A percentile compares a stretch with the other conserved stretches of the same genome.
phyloP scores from a whole-genome alignment of 805 yeast genomes.

The Yamadazyma paraphyllophila region DNA sequence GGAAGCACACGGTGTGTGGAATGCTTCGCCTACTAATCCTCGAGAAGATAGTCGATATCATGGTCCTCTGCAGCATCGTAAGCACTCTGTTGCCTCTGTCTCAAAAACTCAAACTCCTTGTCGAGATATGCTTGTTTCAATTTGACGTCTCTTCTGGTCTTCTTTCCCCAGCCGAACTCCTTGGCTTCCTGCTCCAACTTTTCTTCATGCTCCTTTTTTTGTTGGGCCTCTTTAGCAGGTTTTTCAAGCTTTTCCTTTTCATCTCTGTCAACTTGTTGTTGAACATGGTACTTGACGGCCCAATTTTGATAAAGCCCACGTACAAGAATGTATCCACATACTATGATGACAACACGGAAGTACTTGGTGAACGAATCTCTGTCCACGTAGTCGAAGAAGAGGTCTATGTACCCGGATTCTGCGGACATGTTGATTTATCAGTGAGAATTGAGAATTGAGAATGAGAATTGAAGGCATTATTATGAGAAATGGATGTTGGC shows the following conservation, averaged over 20 bases:
- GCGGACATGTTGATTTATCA: constrained; percentile 3
- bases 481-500: no score
- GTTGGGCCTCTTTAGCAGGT: constrained; percentile 33
- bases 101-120: constrained; percentile 38
- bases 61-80: constrained; percentile 54
- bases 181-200: constrained; percentile 38
- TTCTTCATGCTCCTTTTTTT: constrained; percentile 30
- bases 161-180: constrained; percentile 78
- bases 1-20: no score
- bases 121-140: constrained; percentile 54
- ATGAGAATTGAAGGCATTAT: neutral
- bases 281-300: constrained; percentile 54
- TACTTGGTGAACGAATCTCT: constrained; percentile 43
- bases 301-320: constrained; percentile 57
- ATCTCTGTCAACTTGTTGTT: constrained; percentile 47
- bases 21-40: no score
- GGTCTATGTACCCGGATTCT: constrained; percentile 21
- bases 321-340: constrained; percentile 62
- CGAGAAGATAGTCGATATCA: constrained; percentile 67
- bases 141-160: constrained; percentile 60
- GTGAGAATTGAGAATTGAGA: neutral
- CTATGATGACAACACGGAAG: constrained; percentile 46
- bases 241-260: constrained; percentile 38
- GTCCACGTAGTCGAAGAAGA: constrained; percentile 36
- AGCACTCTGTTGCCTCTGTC: constrained; percentile 44